A percentile compares a stretch with the other conserved stretches of the same genome.
phyloP scores from a whole-genome alignment of 2,329 filamentous ascomycete genomes.

The Leptoxyphium fumago region DNA sequence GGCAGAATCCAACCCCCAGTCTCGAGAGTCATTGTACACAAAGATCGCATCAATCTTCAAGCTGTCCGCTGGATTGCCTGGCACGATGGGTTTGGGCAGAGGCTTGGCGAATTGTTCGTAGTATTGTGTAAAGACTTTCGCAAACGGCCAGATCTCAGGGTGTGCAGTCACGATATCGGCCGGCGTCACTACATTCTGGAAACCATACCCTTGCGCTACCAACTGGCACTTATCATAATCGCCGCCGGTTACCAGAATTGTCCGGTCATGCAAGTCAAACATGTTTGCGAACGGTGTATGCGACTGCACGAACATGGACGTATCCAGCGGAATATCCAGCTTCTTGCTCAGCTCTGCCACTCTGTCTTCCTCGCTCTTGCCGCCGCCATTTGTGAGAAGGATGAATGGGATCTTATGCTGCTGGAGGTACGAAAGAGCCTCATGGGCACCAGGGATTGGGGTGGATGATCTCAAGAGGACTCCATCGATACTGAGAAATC shows the following conservation, averaged over 20 bases:
- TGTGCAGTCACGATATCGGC: conserved; percentile 66
- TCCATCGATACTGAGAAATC: conserved; percentile 59
- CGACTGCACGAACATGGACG: conserved; percentile 66
- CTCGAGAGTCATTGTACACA: conserved; percentile 88
- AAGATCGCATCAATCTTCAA: conserved; percentile 81
- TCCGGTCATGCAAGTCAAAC: conserved; percentile 42
- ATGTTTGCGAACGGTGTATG: conserved; percentile 79
- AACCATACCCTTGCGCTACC: conserved; percentile 44
- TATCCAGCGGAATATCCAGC: conserved; percentile 49
- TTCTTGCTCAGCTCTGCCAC: conserved; percentile 54
- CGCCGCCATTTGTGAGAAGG: conserved; percentile 88
- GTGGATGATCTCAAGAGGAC: conserved; percentile 76
- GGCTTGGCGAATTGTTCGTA: conserved; percentile 45
- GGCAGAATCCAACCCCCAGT: conserved; percentile 86
- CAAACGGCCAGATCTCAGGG: conserved; percentile 72
- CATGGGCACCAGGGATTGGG: conserved; percentile 62
- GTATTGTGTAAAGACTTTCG: conserved; percentile 46
- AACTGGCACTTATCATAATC: conserved; percentile 19
- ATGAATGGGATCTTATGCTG: conserved; percentile 74
- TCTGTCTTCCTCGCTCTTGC: conserved; percentile 62
- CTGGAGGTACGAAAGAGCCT: conserved; percentile 60
- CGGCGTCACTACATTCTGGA: conserved; percentile 68
- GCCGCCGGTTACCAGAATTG: conserved; percentile 34
- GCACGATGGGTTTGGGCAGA: conserved; percentile 38
- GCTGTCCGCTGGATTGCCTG: conserved; percentile 30